Evolutionary conservation across 2,329 filamentous ascomycete genomes (phyloP), one percentile per base, ranked within the genome.

Genomic region (Cercospora sesami): DNA sequence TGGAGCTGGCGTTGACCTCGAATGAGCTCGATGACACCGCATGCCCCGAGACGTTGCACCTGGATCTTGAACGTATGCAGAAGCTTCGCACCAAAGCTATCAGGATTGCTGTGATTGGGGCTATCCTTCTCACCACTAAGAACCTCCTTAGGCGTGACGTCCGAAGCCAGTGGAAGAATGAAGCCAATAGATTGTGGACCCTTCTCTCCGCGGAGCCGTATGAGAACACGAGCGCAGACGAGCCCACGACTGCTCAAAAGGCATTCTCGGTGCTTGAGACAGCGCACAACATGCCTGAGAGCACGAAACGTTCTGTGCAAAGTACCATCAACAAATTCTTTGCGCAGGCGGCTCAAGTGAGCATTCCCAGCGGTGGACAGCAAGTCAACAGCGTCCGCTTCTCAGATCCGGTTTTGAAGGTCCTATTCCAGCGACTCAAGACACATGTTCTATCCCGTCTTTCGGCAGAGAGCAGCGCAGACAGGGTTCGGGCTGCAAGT

Each of bases 81-180:
- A 83, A 84, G 23, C 84, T 88, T 59, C 86, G 88, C 8, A 78
- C 80, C 28, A 83, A 88, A 67, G 83, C 88, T 0, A 80, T 90
- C 57, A 86, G 88, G 55, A 89, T 94, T 73, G 86, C 91, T 23
- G 91, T 90, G 1, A 86, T 90, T 3, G 91, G 90, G 1, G 90
- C 91, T 0, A 90, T 94, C 59, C 82, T 94, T 30, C 81, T 94
- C 14, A 92, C 93, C 62, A 90, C 90, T 78, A 95, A 95, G 82
- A 94, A 93, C 73, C 83, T 94, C 7, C 85, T 95, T 33, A 94
- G 93, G 80, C 88, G 92, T 16, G 91, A 94, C 75, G 90, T 93
- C 3, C 88, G 92, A 55, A 86, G 86, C 12, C 88, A 90, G 21
- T 95, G 92, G 92, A 92, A 90, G 78, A 86, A 84, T 26, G 90